Conservation (phyloP, 1,284 basidiomycete species). For the Boletus albobrunnescens region DNA sequence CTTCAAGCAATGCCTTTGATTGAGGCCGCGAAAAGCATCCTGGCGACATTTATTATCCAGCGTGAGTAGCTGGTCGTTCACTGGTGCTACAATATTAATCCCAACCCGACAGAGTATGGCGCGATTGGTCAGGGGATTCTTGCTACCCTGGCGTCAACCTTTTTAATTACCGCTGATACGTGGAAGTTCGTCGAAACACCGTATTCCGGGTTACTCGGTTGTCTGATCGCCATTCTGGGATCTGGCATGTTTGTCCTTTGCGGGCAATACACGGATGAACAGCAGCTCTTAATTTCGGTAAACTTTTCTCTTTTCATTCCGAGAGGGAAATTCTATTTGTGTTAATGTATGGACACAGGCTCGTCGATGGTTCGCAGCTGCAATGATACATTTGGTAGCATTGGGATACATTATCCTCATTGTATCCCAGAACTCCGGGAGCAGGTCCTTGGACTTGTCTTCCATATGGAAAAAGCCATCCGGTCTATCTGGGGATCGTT, state of each 20-base stretch:
- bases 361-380: constrained; percentile 6
- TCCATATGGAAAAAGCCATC: not conserved
- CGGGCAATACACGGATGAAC: constrained; percentile 1
- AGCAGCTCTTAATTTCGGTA: constrained; percentile 12
- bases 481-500: not conserved
- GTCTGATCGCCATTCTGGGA: constrained; percentile 15
- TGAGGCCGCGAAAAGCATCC: constrained; percentile 17
- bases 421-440: not conserved
- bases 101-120: constrained; percentile 17
- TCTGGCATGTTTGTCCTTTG: constrained; percentile 2
- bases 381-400: constrained; percentile 3
- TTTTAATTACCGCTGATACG: constrained; percentile 8
- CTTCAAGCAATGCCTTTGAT: constrained; percentile 8
- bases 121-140: constrained; percentile 16
- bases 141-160: constrained; percentile 8
- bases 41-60: constrained; percentile 16
- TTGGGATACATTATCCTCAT: constrained; percentile 10
- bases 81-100: not conserved
- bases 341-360: constrained; percentile 5
- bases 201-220: constrained; percentile 16
- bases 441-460: not conserved
- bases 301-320: not conserved
- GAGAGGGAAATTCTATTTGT: not conserved
- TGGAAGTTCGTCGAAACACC: constrained; percentile 6
- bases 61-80: constrained; percentile 14